Evolutionary conservation across 2,329 filamentous ascomycete species (phyloP).

Genomic region (Trichoderma asperellum): DNA sequence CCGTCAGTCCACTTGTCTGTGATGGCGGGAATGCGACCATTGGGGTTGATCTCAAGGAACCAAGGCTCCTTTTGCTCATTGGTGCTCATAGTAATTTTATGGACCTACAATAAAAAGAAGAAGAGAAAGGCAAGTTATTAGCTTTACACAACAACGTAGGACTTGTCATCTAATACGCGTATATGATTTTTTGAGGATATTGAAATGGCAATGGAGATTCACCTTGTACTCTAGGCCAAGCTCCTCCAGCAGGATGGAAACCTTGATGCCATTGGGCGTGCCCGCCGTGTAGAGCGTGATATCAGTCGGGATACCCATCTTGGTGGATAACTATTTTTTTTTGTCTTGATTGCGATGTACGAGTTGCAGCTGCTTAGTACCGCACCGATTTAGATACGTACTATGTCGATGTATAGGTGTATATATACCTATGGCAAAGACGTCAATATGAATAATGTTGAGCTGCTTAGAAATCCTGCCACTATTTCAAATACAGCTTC

Average conservation of each 20-base stretch:
- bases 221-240: constrained; percentile 81
- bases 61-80: constrained; percentile 82
- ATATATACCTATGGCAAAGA: not conserved
- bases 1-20: constrained; percentile 80
- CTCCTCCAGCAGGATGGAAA: constrained; percentile 85
- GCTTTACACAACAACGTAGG: too few relatives aligned
- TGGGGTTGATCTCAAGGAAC: constrained; percentile 92
- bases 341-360: constrained; percentile 34
- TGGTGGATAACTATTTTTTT: constrained; percentile 28
- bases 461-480: not conserved
- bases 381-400: not conserved
- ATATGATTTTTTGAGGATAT: not conserved
- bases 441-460: not conserved
- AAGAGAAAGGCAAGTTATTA: not conserved
- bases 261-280: constrained; percentile 90
- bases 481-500: too few relatives aligned
- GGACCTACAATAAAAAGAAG: constrained; percentile 41
- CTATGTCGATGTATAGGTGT: too few relatives aligned
- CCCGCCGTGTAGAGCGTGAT: constrained; percentile 81
- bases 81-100: constrained; percentile 71
- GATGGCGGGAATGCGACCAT: constrained; percentile 86
- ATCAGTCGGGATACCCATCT: constrained; percentile 51
- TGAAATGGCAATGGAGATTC: not conserved
- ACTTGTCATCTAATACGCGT: not conserved
- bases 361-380: not conserved